Conservation (phyloP, 345 rosid species). For the Eucalyptus grandis region DNA sequence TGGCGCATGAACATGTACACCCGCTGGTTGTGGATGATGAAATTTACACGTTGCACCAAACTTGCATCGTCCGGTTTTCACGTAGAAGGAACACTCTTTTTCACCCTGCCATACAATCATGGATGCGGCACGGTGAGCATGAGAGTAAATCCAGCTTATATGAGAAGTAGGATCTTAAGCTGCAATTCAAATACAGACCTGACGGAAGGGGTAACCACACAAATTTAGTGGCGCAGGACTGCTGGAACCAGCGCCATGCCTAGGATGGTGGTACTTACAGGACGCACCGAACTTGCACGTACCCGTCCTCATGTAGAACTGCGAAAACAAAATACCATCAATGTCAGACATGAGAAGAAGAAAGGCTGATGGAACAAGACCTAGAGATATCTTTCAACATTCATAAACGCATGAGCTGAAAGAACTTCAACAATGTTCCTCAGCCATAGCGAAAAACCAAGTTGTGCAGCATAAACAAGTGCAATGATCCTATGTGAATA, state of each 20-base stretch:
- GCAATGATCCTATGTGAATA: neutral
- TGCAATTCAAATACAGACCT: constrained; percentile 35
- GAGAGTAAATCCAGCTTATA: neutral
- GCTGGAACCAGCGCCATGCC: constrained; percentile 52
- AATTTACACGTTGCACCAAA: constrained; percentile 79
- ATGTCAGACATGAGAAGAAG: neutral
- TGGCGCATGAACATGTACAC: constrained; percentile 32
- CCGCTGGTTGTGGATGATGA: constrained; percentile 70
- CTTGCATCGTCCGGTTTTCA: constrained; percentile 88
- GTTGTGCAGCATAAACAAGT: neutral
- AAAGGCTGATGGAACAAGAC: neutral
- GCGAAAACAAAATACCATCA: constrained; percentile 4
- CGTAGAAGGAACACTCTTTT: constrained; percentile 77
- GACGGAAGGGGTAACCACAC: constrained; percentile 78
- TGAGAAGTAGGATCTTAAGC: neutral
- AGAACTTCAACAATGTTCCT: neutral
- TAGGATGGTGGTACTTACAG: constrained; percentile 92
- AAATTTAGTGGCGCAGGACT: constrained; percentile 39
- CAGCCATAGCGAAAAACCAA: neutral
- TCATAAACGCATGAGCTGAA: neutral
- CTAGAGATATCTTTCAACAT: neutral
- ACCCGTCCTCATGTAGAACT: constrained; percentile 87
- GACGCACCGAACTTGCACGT: constrained; percentile 90
- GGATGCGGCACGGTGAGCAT: neutral
- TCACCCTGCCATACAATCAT: constrained; percentile 47